Conservation (phyloP, 2,329 filamentous ascomycete genomes). For the Hymenoscyphus occultus region DNA sequence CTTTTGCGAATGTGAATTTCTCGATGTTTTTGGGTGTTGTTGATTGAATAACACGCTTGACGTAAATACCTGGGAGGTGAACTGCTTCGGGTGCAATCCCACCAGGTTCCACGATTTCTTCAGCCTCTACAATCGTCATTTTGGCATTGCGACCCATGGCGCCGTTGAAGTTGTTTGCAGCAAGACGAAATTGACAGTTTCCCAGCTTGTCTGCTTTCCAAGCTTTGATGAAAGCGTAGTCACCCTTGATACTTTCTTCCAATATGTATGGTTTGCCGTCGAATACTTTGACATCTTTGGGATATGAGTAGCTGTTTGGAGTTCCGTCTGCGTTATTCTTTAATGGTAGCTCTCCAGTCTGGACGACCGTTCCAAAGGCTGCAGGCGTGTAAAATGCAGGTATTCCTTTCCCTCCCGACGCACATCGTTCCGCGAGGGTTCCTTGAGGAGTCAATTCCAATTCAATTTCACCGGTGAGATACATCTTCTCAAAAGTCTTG, state of each 20-base stretch:
- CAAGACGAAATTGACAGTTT: conserved; percentile 85
- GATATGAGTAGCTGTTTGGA: conserved; percentile 70
- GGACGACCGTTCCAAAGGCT: conserved; percentile 73
- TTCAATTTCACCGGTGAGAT: conserved; percentile 81
- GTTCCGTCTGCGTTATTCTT: conserved; percentile 75
- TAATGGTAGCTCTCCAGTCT: conserved; percentile 86
- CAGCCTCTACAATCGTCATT: conserved; percentile 87
- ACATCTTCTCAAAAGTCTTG: conserved; percentile 89
- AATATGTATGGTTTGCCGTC: conserved; percentile 86
- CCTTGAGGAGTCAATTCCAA: conserved; percentile 91
- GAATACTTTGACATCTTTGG: conserved; percentile 89
- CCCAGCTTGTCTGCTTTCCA: conserved; percentile 90
- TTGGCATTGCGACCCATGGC: conserved; percentile 91
- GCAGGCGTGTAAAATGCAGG: conserved; percentile 93
- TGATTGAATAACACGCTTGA: conserved; percentile 83
- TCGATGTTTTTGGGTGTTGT: conserved; percentile 78
- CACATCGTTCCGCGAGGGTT: conserved; percentile 83
- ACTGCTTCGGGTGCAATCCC: conserved; percentile 81
- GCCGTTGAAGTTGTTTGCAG: conserved; percentile 90
- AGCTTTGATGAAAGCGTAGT: conserved; percentile 92
- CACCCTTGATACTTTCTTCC: conserved; percentile 82
- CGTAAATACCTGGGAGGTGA: conserved; percentile 87
- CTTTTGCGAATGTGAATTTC: conserved; percentile 76
- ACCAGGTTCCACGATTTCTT: conserved; percentile 86
- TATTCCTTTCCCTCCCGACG: conserved; percentile 82